These are phyloP conservation scores for Aspergillus ostianus DNA, from an alignment of 495 filamentous ascomycete species.

Conservation along the genomic window DNA sequence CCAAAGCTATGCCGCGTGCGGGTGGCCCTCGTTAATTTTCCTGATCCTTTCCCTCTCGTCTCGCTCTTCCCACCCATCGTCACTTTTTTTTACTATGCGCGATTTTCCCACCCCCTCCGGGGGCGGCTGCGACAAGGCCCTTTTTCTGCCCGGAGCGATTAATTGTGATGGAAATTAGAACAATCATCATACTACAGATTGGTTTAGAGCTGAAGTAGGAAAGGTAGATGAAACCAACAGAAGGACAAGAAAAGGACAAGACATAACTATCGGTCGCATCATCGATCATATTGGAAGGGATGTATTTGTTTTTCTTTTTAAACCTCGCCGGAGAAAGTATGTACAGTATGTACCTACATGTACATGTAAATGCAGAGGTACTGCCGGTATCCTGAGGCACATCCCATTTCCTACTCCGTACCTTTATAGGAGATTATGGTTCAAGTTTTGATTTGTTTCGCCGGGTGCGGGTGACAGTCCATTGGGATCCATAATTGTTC, in stretches of 20 bases:
- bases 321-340: slow-evolving; percentile 1
- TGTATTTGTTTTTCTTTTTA: background rate
- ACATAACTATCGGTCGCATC: slow-evolving; percentile 16
- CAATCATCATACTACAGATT: slow-evolving; percentile 8
- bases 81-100: slow-evolving; percentile 20
- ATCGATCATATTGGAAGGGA: slow-evolving; percentile 3
- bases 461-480: background rate
- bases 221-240: slow-evolving; percentile 8
- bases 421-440: background rate
- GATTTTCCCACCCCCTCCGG: slow-evolving; percentile 21
- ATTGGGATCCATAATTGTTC: background rate
- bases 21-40: slow-evolving; percentile 29
- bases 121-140: slow-evolving; percentile 7
- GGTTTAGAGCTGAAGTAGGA: background rate
- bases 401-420: background rate
- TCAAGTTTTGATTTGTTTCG: background rate
- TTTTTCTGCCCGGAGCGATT: background rate
- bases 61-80: background rate
- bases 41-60: slow-evolving; percentile 8
- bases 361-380: background rate
- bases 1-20: slow-evolving; percentile 20
- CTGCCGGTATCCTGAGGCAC: background rate
- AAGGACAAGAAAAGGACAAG: slow-evolving; percentile 19
- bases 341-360: background rate
- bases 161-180: slow-evolving; percentile 10